Evolutionary conservation across 2,329 filamentous ascomycete genomes (phyloP).

Genomic region (Fusarium tupiense): DNA sequence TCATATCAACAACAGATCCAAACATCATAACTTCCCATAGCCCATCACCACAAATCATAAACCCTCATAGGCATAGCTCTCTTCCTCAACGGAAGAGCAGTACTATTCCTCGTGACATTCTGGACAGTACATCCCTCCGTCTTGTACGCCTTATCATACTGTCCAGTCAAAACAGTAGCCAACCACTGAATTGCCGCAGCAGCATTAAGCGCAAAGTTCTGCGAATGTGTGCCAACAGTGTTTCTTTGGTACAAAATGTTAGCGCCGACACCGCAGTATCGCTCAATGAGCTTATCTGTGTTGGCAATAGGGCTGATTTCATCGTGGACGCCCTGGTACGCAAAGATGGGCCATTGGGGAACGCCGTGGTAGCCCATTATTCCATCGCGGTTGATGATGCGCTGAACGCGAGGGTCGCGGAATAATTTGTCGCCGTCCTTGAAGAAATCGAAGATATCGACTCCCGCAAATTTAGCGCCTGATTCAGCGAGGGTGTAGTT

Average conservation of each 20-base stretch:
- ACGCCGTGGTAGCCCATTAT: slow-evolving; percentile 42
- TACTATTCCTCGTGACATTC: slow-evolving; percentile 34
- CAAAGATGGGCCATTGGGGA: slow-evolving; percentile 37
- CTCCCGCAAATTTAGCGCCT: slow-evolving; percentile 11
- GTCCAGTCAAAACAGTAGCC: slow-evolving; percentile 16
- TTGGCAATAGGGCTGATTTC: slow-evolving; percentile 33
- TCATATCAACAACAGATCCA: not conserved
- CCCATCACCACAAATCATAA: slow-evolving; percentile 25
- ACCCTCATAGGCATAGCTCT: slow-evolving; percentile 9
- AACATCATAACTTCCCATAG: too few species aligned
- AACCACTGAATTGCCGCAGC: slow-evolving; percentile 29
- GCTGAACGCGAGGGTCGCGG: slow-evolving; percentile 5
- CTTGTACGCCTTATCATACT: slow-evolving; percentile 13
- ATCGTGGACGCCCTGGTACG: slow-evolving; percentile 31
- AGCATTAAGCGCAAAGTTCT: slow-evolving; percentile 17
- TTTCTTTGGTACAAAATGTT: slow-evolving; percentile 41
- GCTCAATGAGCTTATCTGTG: slow-evolving; percentile 30
- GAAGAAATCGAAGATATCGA: slow-evolving; percentile 32
- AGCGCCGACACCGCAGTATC: slow-evolving; percentile 31
- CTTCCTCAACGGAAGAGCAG: slow-evolving; percentile 11
- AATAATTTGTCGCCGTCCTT: slow-evolving; percentile 1
- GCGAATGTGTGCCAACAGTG: slow-evolving; percentile 17
- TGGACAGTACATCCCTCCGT: slow-evolving; percentile 34
- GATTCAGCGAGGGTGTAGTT: slow-evolving; percentile 13
- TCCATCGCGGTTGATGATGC: slow-evolving; percentile 30